Base-by-base conservation (phyloP, 768 basidiomycete genomes). In the Kwoniella bestiolae region DNA sequence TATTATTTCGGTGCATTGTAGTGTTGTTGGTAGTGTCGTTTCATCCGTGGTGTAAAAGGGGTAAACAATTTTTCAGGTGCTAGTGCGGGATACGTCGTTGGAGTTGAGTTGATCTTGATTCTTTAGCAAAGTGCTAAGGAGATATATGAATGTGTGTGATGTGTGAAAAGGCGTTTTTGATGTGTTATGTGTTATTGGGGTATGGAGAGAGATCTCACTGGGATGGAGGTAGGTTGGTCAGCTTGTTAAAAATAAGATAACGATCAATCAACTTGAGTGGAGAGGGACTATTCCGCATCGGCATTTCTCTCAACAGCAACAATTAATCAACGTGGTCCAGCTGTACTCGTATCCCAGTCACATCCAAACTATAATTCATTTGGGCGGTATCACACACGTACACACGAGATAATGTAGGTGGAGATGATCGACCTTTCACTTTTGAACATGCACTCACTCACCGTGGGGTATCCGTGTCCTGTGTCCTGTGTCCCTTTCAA, bases 1-100 rank as follows among this genome's bases (percentile, higher is more conserved):
- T 41, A 41, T 41, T 41, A 50, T 60, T 41, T 31, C 51, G 50
- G 23, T 63, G 61, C 61, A 63, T 63, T 32, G 35, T 61, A 23
- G 49, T 35, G 46, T n/a, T 23, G 60, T n/a, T 23, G 60, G 52
- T 55, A 55, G 32, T 32, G 14, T 35, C 52, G 52, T 55, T 55
- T 55, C 32, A 55, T 55, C 52, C 52, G 32, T 18, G 21, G 49
- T 29, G 49, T 50, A 12, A 26, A n/a, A 44, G 23, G 41, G 56
- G 12, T 16, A 58, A 29, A 14, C 6, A n/a, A n/a, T n/a, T n/a
- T n/a, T n/a, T n/a, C n/a, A n/a, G n/a, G n/a, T n/a, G n/a, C n/a
- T n/a, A n/a, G n/a, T n/a, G n/a, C n/a, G 49, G 23, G 49, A 23
- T 18, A 1, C 16, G 38, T 11, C 38, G 38, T 2, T 18, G 12